Evolutionary conservation across 2,329 filamentous ascomycete species (phyloP).

Genomic region (Orbilia quercus): DNA sequence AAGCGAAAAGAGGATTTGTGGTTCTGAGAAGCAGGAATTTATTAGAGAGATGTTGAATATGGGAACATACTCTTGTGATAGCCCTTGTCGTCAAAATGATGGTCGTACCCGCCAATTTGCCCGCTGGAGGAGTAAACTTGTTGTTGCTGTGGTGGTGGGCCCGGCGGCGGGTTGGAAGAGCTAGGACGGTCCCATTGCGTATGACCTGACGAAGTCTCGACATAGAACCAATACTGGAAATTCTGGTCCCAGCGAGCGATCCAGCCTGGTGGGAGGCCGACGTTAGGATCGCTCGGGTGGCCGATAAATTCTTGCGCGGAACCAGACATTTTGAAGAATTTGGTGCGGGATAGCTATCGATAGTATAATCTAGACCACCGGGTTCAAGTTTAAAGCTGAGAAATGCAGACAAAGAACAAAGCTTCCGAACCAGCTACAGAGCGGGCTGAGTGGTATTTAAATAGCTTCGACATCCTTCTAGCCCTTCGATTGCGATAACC

Average conservation of each 20-base stretch:
- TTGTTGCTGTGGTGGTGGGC: conserved; percentile 11
- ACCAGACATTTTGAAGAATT: too few species aligned
- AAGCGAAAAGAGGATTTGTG: too few species aligned
- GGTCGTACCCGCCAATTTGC: conserved; percentile 22
- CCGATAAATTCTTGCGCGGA: conserved; percentile 15
- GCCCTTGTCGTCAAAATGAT: conserved; percentile 42
- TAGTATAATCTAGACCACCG: too few species aligned
- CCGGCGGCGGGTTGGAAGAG: conserved; percentile 20
- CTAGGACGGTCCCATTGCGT: conserved; percentile 44
- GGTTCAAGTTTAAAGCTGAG: too few species aligned
- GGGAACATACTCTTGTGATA: conserved; percentile 35
- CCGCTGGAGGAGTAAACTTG: conserved; percentile 12
- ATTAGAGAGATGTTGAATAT: conserved; percentile 1
- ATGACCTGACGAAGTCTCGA: conserved; percentile 30
- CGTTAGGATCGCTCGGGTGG: conserved; percentile 38
- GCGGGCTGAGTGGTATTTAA: conserved; percentile 10
- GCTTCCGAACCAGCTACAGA: too few species aligned
- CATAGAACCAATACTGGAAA: conserved; percentile 50
- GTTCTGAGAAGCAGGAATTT: not conserved
- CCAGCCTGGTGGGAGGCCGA: conserved; percentile 47
- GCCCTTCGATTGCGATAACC: not conserved
- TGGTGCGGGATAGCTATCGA: too few species aligned
- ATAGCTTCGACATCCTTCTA: not conserved
- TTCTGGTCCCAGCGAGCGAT: conserved; percentile 44
- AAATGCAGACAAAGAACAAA: too few species aligned